These are phyloP conservation scores for Vitis riparia DNA, from an alignment of 164 flowering plant genomes.

Conservation along the genomic window DNA sequence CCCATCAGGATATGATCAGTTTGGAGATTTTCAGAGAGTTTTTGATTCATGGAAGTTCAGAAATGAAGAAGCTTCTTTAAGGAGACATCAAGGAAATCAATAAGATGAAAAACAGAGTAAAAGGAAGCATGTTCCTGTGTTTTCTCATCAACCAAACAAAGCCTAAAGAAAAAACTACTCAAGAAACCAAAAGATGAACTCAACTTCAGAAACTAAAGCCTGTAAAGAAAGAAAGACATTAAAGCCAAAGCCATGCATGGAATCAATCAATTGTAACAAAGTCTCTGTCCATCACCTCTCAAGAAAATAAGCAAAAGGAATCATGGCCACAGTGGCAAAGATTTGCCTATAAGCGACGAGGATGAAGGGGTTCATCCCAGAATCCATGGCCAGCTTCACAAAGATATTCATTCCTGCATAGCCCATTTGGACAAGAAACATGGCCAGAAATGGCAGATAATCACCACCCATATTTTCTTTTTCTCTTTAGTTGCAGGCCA, in stretches of 20 bases:
- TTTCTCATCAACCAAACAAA: neutral
- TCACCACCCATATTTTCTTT: conserved; percentile 19
- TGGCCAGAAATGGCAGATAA: conserved; percentile 53
- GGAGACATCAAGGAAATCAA: no score
- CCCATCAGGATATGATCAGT: no score
- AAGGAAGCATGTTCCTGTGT: neutral
- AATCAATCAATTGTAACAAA: no score
- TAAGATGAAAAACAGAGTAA: no score
- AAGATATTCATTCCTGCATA: conserved; percentile 66
- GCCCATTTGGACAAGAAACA: conserved; percentile 57
- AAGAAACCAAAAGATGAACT: no score
- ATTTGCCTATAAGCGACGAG: conserved; percentile 72
- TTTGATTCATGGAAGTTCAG: neutral
- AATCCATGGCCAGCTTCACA: conserved; percentile 64
- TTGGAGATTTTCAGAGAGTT: neutral
- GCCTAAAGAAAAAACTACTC: no score
- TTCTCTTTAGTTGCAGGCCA: neutral
- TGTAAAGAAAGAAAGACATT: no score
- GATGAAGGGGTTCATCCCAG: conserved; percentile 72
- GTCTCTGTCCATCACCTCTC: conserved; percentile 43
- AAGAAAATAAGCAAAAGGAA: conserved; percentile 58
- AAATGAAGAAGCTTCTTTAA: neutral
- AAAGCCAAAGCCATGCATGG: no score
- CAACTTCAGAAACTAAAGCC: no score
- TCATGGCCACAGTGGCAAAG: conserved; percentile 47